phyloP scores from a whole-genome alignment of 805 yeast species.

The Candida ulmi region DNA sequence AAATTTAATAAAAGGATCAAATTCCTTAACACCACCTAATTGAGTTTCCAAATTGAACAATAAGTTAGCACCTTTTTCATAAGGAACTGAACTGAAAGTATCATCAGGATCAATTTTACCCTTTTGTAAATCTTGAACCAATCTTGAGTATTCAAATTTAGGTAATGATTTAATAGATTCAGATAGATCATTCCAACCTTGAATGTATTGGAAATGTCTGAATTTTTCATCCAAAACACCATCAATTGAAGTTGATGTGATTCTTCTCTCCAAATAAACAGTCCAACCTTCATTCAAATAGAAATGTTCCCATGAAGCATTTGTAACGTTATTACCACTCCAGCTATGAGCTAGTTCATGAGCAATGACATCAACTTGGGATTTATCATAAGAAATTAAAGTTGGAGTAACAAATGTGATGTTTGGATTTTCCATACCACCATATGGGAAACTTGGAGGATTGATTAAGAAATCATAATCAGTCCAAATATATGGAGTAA shows the following conservation, averaged over 20 bases:
- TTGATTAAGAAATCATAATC: slow-evolving; percentile 75
- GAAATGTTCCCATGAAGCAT: slow-evolving; percentile 88
- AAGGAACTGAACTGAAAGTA: slow-evolving; percentile 81
- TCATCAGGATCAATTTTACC: slow-evolving; percentile 77
- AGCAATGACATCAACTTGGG: slow-evolving; percentile 85
- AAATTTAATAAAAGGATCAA: slow-evolving; percentile 75
- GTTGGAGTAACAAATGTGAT: slow-evolving; percentile 91
- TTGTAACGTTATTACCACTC: slow-evolving; percentile 89
- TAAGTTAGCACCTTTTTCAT: slow-evolving; percentile 84
- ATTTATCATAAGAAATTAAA: slow-evolving; percentile 74
- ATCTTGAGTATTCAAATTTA: slow-evolving; percentile 45
- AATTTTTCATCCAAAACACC: slow-evolving; percentile 70
- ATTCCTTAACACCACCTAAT: slow-evolving; percentile 58
- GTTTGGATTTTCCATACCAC: slow-evolving; percentile 95
- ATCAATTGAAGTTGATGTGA: slow-evolving; percentile 30
- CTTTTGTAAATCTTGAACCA: slow-evolving; percentile 67
- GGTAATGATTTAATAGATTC: slow-evolving; percentile 65
- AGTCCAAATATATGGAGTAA: slow-evolving; percentile 80
- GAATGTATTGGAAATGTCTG: slow-evolving; percentile 77
- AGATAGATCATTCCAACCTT: slow-evolving; percentile 83
- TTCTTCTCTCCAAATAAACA: slow-evolving; percentile 83
- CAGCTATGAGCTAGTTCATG: slow-evolving; percentile 93
- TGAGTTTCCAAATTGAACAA: slow-evolving; percentile 66
- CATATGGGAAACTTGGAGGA: slow-evolving; percentile 77
- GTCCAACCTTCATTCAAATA: slow-evolving; percentile 98